Evolutionary conservation across 2,329 filamentous ascomycete genomes (phyloP).

Genomic region (Lomentospora prolificans): DNA sequence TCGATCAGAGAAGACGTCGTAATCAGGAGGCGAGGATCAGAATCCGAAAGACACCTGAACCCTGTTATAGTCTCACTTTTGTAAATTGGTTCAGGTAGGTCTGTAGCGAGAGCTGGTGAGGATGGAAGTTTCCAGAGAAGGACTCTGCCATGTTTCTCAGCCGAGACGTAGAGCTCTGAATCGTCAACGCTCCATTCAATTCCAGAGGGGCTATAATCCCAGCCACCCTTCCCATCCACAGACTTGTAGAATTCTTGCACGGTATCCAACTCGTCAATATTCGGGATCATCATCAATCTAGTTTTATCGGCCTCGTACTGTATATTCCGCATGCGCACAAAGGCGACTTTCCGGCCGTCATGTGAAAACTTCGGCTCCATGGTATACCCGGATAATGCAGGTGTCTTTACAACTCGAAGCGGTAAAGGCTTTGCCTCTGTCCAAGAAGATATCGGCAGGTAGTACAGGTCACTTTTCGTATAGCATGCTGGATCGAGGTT

Average conservation of each 20-base stretch:
- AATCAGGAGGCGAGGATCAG: slow-evolving; percentile 50
- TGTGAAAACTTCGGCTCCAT: slow-evolving; percentile 63
- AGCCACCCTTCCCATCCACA: slow-evolving; percentile 50
- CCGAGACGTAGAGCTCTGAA: slow-evolving; percentile 58
- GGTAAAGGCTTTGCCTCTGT: slow-evolving; percentile 36
- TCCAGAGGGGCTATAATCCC: slow-evolving; percentile 48
- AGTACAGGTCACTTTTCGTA: slow-evolving; percentile 77
- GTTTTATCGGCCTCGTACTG: slow-evolving; percentile 78
- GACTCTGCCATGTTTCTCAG: slow-evolving; percentile 57
- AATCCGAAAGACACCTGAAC: slow-evolving; percentile 23
- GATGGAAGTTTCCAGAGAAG: slow-evolving; percentile 54
- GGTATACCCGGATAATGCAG: slow-evolving; percentile 53
- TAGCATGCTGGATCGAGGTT: slow-evolving; percentile 59
- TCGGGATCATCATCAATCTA: slow-evolving; percentile 53
- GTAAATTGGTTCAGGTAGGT: slow-evolving; percentile 39
- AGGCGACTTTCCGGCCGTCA: slow-evolving; percentile 60
- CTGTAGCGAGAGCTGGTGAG: slow-evolving; percentile 35
- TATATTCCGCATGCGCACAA: slow-evolving; percentile 65
- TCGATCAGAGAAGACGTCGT: slow-evolving; percentile 62
- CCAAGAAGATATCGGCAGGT: slow-evolving; percentile 55
- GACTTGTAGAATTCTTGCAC: slow-evolving; percentile 54
- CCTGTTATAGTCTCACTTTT: slow-evolving; percentile 43
- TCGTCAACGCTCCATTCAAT: slow-evolving; percentile 50
- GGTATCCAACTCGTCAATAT: slow-evolving; percentile 46
- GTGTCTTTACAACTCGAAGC: slow-evolving; percentile 43